Conservation (phyloP, 305 asterid genomes). For the Fraxinus ornus region DNA sequence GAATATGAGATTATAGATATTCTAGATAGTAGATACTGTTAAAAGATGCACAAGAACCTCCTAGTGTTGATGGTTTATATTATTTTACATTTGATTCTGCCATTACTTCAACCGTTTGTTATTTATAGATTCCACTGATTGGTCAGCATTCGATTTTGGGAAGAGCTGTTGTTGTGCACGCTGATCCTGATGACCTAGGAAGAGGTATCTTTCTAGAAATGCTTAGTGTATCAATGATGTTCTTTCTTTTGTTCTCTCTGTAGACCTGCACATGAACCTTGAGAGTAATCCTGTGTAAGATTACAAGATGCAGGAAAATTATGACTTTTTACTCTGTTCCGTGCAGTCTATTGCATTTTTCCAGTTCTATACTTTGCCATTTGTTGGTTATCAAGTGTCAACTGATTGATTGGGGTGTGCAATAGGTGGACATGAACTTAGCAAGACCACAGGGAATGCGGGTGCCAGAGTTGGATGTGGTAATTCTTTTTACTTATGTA, state of each 20-base stretch:
- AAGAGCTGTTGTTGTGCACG: constrained; percentile 90
- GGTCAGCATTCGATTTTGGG: constrained; percentile 83
- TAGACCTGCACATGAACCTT: background rate
- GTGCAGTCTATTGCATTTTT: background rate
- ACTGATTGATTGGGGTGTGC: constrained; percentile 14
- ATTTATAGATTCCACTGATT: constrained; percentile 58
- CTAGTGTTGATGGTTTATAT: background rate
- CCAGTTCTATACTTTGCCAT: background rate
- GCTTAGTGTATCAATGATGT: background rate
- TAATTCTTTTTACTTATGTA: constrained; percentile 25
- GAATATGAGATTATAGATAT: background rate
- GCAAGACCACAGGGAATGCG: constrained; percentile 85
- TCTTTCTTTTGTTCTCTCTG: background rate
- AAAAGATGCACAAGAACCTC: background rate
- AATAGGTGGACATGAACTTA: constrained; percentile 86
- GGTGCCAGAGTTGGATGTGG: constrained; percentile 94
- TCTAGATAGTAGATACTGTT: background rate
- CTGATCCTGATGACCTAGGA: constrained; percentile 95
- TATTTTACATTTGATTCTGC: background rate
- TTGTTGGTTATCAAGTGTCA: background rate
- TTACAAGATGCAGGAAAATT: background rate
- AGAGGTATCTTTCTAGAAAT: constrained; percentile 45
- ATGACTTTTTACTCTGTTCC: background rate
- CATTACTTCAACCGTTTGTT: background rate
- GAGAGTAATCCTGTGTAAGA: background rate